Percentiles rank a stretch among this genome's conserved stretches.
These are phyloP conservation scores for Amanita muscaria DNA, from an alignment of 768 basidiomycete genomes.

Conservation along the genomic window DNA sequence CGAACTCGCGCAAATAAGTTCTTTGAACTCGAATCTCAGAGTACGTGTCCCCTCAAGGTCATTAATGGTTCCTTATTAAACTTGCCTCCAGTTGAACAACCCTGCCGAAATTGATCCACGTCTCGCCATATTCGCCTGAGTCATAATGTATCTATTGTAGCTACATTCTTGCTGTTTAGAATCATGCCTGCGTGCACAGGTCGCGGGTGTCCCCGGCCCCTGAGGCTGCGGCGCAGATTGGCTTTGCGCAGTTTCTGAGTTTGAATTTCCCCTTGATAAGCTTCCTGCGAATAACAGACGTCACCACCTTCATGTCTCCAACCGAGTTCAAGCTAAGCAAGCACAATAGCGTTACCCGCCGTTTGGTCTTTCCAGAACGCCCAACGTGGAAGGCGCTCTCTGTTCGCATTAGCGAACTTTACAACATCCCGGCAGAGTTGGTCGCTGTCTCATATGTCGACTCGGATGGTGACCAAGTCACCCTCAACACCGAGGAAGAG, in stretches of 20 bases:
- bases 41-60: conserved; percentile 27
- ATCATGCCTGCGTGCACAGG: too few relatives aligned
- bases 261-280: conserved; percentile 22
- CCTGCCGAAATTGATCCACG: conserved; percentile 59
- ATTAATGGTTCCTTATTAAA: too few relatives aligned
- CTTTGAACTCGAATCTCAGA: conserved; percentile 53
- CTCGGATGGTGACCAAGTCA: conserved; percentile 66
- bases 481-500: conserved; percentile 68
- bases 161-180: neutral
- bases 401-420: conserved; percentile 42
- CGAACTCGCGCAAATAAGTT: conserved; percentile 49
- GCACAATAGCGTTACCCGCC: conserved; percentile 49
- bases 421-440: conserved; percentile 42
- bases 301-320: conserved; percentile 10
- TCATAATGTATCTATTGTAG: too few relatives aligned
- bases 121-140: conserved; percentile 62
- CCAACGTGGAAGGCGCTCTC: conserved; percentile 56
- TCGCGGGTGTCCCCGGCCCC: too few relatives aligned
- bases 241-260: conserved; percentile 29
- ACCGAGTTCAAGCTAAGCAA: conserved; percentile 61
- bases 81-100: conserved; percentile 70
- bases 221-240: conserved; percentile 23
- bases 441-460: conserved; percentile 69
- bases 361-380: conserved; percentile 37
- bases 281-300: neutral